Evolutionary conservation across 169 alveolate species (phyloP).

Genomic region (Eimeria tenella): DNA sequence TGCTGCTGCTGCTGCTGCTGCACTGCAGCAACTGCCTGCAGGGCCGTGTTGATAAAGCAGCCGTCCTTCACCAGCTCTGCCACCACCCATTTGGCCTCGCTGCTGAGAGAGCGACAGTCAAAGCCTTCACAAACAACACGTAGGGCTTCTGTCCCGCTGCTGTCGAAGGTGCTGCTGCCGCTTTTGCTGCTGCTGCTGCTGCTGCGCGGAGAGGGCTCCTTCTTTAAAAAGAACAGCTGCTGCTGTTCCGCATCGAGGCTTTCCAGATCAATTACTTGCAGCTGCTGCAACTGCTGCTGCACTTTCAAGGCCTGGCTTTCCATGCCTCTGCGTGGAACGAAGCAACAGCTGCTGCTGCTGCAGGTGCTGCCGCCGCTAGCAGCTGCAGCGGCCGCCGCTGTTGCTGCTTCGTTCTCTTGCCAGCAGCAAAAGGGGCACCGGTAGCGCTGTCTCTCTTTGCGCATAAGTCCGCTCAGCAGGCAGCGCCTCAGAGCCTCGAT

Average conservation of each 20-base stretch:
- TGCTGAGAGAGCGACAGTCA: constrained; percentile 34
- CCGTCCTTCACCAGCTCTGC: constrained; percentile 46
- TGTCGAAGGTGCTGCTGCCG: constrained; percentile 32
- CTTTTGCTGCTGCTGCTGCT: constrained; percentile 64
- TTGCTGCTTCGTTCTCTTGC: not conserved
- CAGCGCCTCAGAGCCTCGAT: constrained; percentile 50
- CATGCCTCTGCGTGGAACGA: constrained; percentile 10
- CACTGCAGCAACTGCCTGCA: constrained; percentile 66
- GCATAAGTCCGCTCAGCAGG: constrained; percentile 18
- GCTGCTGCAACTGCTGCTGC: constrained; percentile 67
- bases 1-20: constrained; percentile 63
- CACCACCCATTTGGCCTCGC: constrained; percentile 5
- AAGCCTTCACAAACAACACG: constrained; percentile 30
- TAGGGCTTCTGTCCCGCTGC: constrained; percentile 45
- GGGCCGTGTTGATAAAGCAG: constrained; percentile 20
- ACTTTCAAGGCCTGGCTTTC: constrained; percentile 26
- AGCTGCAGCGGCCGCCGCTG: constrained; percentile 30
- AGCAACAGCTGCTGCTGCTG: constrained; percentile 20
- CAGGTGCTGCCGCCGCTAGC: not conserved
- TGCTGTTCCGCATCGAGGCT: constrained; percentile 41
- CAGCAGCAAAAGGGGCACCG: constrained; percentile 58
- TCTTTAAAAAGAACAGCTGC: constrained; percentile 22
- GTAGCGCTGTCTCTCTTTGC: constrained; percentile 47
- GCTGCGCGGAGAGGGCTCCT: not conserved
- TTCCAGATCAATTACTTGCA: constrained; percentile 32